Conservation (phyloP, 2,329 filamentous ascomycete genomes). For the Trichoderma sp. region DNA sequence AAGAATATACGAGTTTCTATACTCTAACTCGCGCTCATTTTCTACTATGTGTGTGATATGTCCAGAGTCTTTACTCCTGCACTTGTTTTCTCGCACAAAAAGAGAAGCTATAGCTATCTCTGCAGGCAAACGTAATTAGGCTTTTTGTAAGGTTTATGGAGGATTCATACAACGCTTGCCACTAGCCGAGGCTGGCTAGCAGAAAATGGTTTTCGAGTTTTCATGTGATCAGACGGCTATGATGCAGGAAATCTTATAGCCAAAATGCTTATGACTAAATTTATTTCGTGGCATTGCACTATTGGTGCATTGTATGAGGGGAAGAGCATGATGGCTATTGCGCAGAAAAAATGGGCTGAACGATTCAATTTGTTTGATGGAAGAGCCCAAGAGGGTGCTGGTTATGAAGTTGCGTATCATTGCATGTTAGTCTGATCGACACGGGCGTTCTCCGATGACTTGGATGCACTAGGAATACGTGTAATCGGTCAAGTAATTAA, state of each 20-base stretch:
- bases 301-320: not conserved
- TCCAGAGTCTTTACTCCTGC: not conserved
- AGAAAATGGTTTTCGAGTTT: not conserved
- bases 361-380: not conserved
- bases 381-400: not conserved
- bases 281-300: not conserved
- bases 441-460: not conserved
- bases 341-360: not conserved
- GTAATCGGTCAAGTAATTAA: not conserved
- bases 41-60: not conserved
- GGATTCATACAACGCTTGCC: not conserved
- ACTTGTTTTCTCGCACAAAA: not conserved
- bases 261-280: too few relatives aligned
- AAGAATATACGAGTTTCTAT: conserved; percentile 10
- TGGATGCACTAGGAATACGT: not conserved
- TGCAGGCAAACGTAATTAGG: not conserved
- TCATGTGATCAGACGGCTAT: not conserved
- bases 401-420: not conserved
- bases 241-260: not conserved
- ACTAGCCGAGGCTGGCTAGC: conserved; percentile 9
- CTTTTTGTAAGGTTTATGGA: not conserved
- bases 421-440: not conserved
- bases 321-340: not conserved
- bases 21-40: not conserved
- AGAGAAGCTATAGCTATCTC: not conserved